These are phyloP conservation scores for Aphanomyces euteiches DNA, from an alignment of 352 stramenopile genomes.

Conservation along the genomic window DNA sequence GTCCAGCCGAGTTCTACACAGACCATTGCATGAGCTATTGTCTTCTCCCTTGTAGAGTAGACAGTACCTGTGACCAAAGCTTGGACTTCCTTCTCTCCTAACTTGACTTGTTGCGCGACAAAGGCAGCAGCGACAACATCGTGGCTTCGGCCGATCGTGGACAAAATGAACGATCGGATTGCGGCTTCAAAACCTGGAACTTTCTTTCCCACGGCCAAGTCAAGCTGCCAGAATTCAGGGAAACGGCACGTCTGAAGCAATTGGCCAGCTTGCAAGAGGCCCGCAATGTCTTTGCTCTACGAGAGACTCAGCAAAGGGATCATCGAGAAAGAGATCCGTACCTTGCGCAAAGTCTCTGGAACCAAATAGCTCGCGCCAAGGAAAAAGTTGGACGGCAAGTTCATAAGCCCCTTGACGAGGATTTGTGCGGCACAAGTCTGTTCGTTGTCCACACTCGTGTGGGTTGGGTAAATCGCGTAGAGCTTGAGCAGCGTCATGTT, in stretches of 20 bases:
- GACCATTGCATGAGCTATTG: no score
- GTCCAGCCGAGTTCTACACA: slow-evolving; percentile 67
- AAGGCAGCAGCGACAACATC: slow-evolving; percentile 54
- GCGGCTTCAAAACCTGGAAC: slow-evolving; percentile 66
- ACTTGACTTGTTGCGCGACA: slow-evolving; percentile 61
- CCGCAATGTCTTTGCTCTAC: slow-evolving; percentile 57
- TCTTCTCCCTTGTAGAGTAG: no score
- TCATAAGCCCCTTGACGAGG: slow-evolving; percentile 66
- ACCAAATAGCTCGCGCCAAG: slow-evolving; percentile 65
- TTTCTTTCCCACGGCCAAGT: slow-evolving; percentile 55
- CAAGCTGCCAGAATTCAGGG: slow-evolving; percentile 72
- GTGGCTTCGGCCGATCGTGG: slow-evolving; percentile 67
- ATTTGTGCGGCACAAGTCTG: slow-evolving; percentile 59
- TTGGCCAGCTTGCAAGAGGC: slow-evolving; percentile 54
- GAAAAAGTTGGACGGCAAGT: slow-evolving; percentile 72
- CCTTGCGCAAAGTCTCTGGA: slow-evolving; percentile 62
- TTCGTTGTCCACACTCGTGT: slow-evolving; percentile 37
- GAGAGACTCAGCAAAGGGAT: background rate
- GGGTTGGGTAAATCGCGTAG: slow-evolving; percentile 64
- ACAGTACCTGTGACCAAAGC: slow-evolving; percentile 46
- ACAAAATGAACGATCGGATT: slow-evolving; percentile 73
- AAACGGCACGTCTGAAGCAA: slow-evolving; percentile 78
- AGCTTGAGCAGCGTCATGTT: slow-evolving; percentile 79
- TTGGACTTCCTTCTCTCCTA: slow-evolving; percentile 62
- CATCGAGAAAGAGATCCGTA: slow-evolving; percentile 29